phyloP scores from a whole-genome alignment of 208 protist species.

The Leishmania mexicana region DNA sequence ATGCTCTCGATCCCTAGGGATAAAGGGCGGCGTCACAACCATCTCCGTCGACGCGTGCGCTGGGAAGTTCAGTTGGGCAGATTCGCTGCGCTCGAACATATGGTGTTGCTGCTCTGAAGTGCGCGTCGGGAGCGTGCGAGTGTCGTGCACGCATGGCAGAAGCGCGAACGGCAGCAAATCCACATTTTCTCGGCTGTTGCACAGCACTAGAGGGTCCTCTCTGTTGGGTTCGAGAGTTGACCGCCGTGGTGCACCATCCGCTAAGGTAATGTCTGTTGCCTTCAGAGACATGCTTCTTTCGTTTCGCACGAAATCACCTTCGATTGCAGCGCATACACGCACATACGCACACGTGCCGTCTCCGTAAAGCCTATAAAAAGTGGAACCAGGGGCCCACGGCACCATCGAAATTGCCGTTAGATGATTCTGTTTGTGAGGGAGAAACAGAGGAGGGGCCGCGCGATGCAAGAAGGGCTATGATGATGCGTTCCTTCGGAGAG shows the following conservation, averaged over 20 bases:
- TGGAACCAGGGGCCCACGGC: not conserved
- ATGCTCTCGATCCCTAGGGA: conserved; percentile 38
- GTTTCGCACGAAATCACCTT: not conserved
- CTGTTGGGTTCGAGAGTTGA: not conserved
- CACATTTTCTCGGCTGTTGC: not conserved
- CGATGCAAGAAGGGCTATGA: not conserved
- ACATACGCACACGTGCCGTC: not conserved
- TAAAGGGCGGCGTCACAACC: conserved; percentile 33
- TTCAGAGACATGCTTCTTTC: conserved; percentile 2
- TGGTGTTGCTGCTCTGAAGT: not conserved
- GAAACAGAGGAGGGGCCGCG: not conserved
- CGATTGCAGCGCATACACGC: not conserved
- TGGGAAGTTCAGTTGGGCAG: not conserved
- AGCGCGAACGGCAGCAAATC: not conserved
- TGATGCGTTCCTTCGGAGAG: not conserved
- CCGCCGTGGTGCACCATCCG: not conserved
- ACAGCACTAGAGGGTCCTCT: conserved; percentile 15
- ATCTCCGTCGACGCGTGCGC: conserved; percentile 9
- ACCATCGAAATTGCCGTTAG: not conserved
- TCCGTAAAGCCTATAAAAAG: not conserved
- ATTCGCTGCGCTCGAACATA: not conserved
- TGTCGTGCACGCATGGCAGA: not conserved
- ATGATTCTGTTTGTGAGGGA: not conserved
- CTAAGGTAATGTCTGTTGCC: conserved; percentile 7
- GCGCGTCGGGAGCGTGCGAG: not conserved